Evolutionary conservation across 176 grass and related monocot genomes (phyloP), one percentile per base, ranked within the genome.

Genomic region (Oryza glaberrima): DNA sequence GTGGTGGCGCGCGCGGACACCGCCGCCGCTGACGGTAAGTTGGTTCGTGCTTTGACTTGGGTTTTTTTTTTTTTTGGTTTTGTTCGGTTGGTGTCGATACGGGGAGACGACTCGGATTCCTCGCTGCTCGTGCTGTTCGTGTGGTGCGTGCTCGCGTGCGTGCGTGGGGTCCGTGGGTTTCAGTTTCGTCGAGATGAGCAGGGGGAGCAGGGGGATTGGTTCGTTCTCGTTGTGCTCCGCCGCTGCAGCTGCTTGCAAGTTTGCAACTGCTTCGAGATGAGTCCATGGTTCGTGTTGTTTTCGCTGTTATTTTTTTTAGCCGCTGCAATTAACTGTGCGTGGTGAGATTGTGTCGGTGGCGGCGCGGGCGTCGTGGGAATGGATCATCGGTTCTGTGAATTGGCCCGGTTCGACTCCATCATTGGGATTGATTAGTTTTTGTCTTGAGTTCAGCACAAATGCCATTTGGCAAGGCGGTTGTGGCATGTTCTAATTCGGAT

Each of bases 21-120:
- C 34, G 81, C 81, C 72, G 70, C 81, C 1, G 54, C 81, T 15
- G 89, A 91, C 65, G 85, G 89, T 91, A 77, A 58, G 82, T 34
- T 0, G 26, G 36, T 22, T 25, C 54, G 10, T 10, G 11, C 26
- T 48, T 48, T 7, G 17, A 20, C 47, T 25, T 34, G 19, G 1
- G 0, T 3, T 52, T 19, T 63, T 63, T 36, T 36, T 35, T 35
- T 35, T 35, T 35, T 35, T 35, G 34, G 28, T 7, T 84, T 26
- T 22, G 60, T 60, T 60, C 46, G 22, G 70, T 73, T 20, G 51
- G 40, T 11, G 45, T 20, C 25, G 1, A 15, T 11, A 12, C 9
- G n/a, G 2, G 2, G 14, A 60, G 7, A 46, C 70, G 46, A 12
- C 60, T 23, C 47, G 17, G 11, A 13, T 58, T 38, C 47, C 14